Evolutionary conservation across 306 rosid species (phyloP), one percentile per base, ranked within the genome.

Genomic region (Vachellia pachyceras): DNA sequence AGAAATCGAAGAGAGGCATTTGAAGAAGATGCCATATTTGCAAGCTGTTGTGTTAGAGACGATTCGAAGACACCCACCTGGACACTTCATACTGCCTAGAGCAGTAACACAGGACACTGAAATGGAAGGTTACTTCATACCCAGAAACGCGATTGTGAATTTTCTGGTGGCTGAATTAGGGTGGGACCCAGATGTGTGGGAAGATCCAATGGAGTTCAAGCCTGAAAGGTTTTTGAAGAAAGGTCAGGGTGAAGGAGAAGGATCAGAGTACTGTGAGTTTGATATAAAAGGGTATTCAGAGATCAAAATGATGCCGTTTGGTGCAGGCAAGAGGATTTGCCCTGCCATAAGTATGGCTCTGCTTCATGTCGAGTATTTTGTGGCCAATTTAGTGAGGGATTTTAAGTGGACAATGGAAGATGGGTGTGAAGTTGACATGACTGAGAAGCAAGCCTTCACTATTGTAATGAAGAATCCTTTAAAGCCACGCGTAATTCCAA

Each of bases 301-400:
- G 82, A 87, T 89, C 68, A 89, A 85, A 68, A 89, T 89, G 93
- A 85, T 89, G 89, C 93, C 93, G 33, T 89, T 89, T 79, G 91
- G 93, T 37, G 91, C 88, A 1, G 93, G 93, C 2, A 87, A 84
- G 77, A 90, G 93, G 45, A 80, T 89, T 13, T 89, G 93, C 18
- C 93, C 91, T 0, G 91, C 88, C 14, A 83, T 85, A 42, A 74
- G 60, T 36, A 52, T 87, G 85, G 86, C 91, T 7, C 3, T 54
- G 4, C 88, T 89, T 85, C 91, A 87, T 69, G 71, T 89, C 63
- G 85, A 85, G 54, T 89, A 81, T 22, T 79, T 89, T 82, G 78
- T 89, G 78, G 91, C 91, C 0, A 89, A 89, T 82, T 55, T 89
- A 70, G 82, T 89, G 0, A 83, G 91, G 41, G 86, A 82, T 67